Evolutionary conservation across 768 basidiomycete species (phyloP).

Genomic region (Hygrophorus pudorinus): DNA sequence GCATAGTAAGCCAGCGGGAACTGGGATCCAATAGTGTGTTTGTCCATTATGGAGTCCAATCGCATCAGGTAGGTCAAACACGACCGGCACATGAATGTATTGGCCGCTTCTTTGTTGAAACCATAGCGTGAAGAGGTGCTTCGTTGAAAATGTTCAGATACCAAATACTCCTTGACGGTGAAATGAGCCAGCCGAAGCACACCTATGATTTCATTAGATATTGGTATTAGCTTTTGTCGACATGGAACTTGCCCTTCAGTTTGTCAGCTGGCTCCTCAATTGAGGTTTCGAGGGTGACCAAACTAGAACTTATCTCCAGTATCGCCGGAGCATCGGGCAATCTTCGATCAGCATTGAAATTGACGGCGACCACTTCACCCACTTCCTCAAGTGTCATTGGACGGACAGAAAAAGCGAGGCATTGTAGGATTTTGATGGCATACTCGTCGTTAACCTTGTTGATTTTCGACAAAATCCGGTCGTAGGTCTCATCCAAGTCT

Average conservation of each 20-base stretch:
- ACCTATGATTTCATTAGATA: not conserved
- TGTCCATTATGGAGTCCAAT: no score
- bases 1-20: no score
- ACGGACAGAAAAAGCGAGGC: conserved; percentile 9
- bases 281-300: not conserved
- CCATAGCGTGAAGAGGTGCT: no score
- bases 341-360: conserved; percentile 3
- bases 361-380: conserved; percentile 13
- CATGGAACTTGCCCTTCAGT: not conserved
- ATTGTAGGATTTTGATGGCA: conserved; percentile 12
- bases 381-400: conserved; percentile 14
- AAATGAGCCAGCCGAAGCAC: not conserved
- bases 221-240: no score
- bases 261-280: no score
- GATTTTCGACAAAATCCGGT: conserved; percentile 3
- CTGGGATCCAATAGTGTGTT: no score
- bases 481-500: not conserved
- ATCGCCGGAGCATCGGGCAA: conserved; percentile 4
- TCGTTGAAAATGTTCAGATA: no score
- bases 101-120: no score
- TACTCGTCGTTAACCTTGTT: conserved; percentile 7
- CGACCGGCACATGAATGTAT: no score
- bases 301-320: conserved; percentile 8
- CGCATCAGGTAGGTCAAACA: no score
- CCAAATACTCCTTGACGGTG: conserved; percentile 4